These are phyloP conservation scores for Biancaea sappan DNA, from an alignment of 306 rosid species.

Conservation along the genomic window DNA sequence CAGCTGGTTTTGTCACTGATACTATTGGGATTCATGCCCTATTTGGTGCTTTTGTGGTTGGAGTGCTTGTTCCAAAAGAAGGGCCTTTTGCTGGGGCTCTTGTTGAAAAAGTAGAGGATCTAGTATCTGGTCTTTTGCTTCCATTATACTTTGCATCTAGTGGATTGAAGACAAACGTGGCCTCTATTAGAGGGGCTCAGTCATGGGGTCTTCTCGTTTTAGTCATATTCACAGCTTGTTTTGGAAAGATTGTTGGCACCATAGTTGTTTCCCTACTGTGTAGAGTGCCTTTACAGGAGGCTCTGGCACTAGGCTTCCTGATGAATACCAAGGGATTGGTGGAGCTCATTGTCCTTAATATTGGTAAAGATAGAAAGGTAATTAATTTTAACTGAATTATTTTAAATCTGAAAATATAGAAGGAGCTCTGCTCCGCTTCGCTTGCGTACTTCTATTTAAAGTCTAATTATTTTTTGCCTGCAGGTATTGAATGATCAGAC, in stretches of 20 bases:
- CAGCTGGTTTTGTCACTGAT: constrained; percentile 67
- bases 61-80: constrained; percentile 59
- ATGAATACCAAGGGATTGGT: constrained; percentile 81
- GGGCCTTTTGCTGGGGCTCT: constrained; percentile 59
- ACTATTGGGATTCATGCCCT: constrained; percentile 72
- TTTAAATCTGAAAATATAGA: not conserved
- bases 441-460: not conserved
- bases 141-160: constrained; percentile 73
- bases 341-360: constrained; percentile 77
- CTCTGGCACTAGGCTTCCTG: constrained; percentile 69
- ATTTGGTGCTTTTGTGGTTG: constrained; percentile 75
- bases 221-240: constrained; percentile 63
- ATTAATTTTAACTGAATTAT: not conserved
- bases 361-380: constrained; percentile 80
- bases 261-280: constrained; percentile 50
- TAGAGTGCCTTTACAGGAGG: constrained; percentile 51
- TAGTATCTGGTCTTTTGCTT: constrained; percentile 64
- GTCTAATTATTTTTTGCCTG: not conserved
- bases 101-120: constrained; percentile 75
- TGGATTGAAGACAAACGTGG: constrained; percentile 67
- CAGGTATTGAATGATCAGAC: constrained; percentile 79
- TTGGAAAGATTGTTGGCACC: constrained; percentile 73
- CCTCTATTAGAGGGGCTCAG: constrained; percentile 57
- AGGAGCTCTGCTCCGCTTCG: not conserved
- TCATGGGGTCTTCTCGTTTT: constrained; percentile 72